These are phyloP conservation scores for Petrea volubilis DNA, from an alignment of 257 asterid genomes.

Conservation along the genomic window DNA sequence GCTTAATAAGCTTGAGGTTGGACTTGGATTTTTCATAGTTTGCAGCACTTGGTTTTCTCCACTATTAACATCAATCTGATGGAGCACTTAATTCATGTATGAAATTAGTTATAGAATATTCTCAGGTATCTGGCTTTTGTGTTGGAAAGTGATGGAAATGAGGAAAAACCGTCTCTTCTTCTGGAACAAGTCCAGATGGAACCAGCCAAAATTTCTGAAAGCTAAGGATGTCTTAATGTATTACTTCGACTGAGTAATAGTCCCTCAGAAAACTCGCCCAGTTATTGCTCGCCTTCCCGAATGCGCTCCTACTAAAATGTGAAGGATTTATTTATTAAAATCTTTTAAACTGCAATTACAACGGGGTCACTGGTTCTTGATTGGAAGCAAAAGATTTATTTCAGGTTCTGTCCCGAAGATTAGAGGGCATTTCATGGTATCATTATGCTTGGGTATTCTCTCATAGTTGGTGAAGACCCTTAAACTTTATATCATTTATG, in stretches of 20 bases:
- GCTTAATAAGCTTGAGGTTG: background rate
- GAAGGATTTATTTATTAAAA: background rate
- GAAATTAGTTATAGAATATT: background rate
- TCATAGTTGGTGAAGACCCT: too few relatives aligned
- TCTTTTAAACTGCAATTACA: background rate
- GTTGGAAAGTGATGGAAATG: slow-evolving; percentile 8
- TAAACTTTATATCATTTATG: too few relatives aligned
- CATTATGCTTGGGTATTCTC: too few relatives aligned
- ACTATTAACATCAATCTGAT: background rate
- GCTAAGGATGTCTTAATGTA: background rate
- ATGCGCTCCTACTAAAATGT: background rate
- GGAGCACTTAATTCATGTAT: slow-evolving; percentile 1
- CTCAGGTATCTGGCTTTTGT: background rate
- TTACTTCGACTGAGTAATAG: background rate
- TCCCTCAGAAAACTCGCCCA: slow-evolving; percentile 1
- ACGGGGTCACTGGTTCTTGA: background rate
- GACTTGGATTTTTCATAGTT: background rate
- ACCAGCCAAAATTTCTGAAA: background rate
- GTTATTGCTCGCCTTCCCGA: background rate
- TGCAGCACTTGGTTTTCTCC: background rate
- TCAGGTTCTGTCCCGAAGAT: background rate
- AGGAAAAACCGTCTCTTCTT: background rate
- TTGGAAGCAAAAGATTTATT: background rate
- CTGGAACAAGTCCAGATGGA: background rate
- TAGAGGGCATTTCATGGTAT: background rate